phyloP scores from a whole-genome alignment of 371 early-diverging fungal species.

The Syncephalastrum sp. region DNA sequence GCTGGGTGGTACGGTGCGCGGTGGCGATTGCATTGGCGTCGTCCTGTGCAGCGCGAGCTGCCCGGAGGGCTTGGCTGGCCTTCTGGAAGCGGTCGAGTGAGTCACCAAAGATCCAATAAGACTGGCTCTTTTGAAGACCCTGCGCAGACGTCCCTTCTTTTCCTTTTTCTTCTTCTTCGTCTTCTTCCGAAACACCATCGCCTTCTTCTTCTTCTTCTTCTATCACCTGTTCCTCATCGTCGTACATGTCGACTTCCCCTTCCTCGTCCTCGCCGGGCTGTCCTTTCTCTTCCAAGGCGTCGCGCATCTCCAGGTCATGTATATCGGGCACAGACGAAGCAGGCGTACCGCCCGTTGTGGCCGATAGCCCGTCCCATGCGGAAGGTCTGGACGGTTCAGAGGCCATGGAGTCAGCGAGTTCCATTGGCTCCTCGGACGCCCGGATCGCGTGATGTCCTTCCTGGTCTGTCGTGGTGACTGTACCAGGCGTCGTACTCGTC shows the following conservation, averaged over 20 bases:
- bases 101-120: conserved; percentile 50
- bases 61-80: conserved; percentile 14
- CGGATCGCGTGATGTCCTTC: background rate
- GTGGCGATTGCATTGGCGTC: conserved; percentile 17
- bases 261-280: background rate
- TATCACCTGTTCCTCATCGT: conserved; percentile 1
- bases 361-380: too few relatives aligned
- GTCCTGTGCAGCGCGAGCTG: conserved; percentile 9
- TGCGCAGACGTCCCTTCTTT: background rate
- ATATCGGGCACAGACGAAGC: too few relatives aligned
- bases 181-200: background rate
- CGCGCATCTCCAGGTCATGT: too few relatives aligned
- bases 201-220: conserved; percentile 7
- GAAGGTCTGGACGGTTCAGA: too few relatives aligned
- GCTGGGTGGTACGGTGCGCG: conserved; percentile 24
- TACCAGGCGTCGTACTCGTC: background rate
- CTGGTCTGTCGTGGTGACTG: background rate
- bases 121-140: conserved; percentile 32
- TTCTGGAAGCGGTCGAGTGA: conserved; percentile 34
- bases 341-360: too few relatives aligned
- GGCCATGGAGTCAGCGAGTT: background rate
- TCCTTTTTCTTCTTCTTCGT: background rate
- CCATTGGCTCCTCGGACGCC: background rate
- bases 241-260: background rate
- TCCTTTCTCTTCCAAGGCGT: background rate